Evolutionary conservation across 192 early-diverging fungal species (phyloP), one percentile per base, ranked within the genome.

Genomic region (Coemansia nantahalensis): DNA sequence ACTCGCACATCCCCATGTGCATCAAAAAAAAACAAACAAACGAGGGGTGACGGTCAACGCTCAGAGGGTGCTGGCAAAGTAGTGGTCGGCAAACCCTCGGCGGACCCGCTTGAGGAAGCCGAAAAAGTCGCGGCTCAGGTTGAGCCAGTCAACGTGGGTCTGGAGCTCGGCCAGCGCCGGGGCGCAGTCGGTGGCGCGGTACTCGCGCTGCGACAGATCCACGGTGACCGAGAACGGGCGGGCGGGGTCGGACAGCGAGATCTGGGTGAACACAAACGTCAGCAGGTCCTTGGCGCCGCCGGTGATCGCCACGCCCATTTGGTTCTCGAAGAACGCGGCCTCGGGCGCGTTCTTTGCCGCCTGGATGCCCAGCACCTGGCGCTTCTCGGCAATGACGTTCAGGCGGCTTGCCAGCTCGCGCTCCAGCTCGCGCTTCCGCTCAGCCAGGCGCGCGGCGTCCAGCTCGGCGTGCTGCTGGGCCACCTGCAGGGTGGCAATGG

Each of bases 41-140:
- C n/a, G 21, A 30, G 17, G 16, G 3, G 11, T n/a, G 19, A 10
- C n/a, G n/a, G 13, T 15, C 11, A 52, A 16, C 13, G n/a, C n/a
- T 52, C 28, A 68, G 10, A 56, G 35, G 23, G 53, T 45, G 19
- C 48, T 48, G 34, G 46, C 56, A 8, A 45, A 41, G 41, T 76
- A 76, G 24, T 54, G 44, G 14, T 82, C 68, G 9, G 59, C 56
- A 65, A 90, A 90, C 4, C 67, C 77, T 32, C 61, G 60, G 6
- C 87, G 82, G 37, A 83, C 77, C 38, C 68, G 69, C 68, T 90
- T 87, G 46, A 90, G 45, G 44, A 90, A 90, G 1, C 71, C 74
- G 63, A 80, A 86, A 55, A 90, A 86, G 54, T 87, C 87, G 16
- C 84, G 62, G 19, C 69, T 80, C 19, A 47, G 47, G 59, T 87